Evolutionary conservation across 768 basidiomycete species (phyloP).

Genomic region (Mycena alexandri): DNA sequence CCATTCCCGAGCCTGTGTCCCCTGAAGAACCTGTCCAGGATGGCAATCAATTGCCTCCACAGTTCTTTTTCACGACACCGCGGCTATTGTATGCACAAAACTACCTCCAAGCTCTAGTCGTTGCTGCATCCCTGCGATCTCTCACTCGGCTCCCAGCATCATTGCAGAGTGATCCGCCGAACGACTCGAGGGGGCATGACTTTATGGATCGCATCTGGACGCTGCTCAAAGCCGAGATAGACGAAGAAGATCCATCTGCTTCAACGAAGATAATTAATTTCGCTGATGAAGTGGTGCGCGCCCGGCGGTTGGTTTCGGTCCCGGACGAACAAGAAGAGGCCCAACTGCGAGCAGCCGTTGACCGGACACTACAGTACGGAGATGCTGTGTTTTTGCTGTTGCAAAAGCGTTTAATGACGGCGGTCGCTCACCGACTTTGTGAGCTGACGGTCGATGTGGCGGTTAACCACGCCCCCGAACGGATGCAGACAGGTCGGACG

Average conservation of each 20-base stretch:
- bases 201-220: constrained; percentile 77
- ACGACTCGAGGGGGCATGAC: constrained; percentile 40
- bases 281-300: constrained; percentile 79
- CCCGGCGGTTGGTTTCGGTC: constrained; percentile 49
- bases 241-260: constrained; percentile 49
- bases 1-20: constrained; percentile 34
- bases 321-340: constrained; percentile 55
- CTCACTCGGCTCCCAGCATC: constrained; percentile 60
- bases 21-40: constrained; percentile 5
- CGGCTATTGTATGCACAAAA: constrained; percentile 73
- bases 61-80: constrained; percentile 71
- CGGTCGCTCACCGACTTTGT: constrained; percentile 48
- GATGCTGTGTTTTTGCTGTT: constrained; percentile 79
- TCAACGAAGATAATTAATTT: constrained; percentile 74
- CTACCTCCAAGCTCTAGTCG: constrained; percentile 76
- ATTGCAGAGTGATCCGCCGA: constrained; percentile 29
- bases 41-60: constrained; percentile 70
- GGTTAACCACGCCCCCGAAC: constrained; percentile 37
- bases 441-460: constrained; percentile 38
- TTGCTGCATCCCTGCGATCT: constrained; percentile 70
- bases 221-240: constrained; percentile 70
- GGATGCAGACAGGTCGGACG: constrained; percentile 49
- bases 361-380: constrained; percentile 68
- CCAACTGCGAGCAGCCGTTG: constrained; percentile 69
- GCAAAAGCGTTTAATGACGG: constrained; percentile 67